These are phyloP conservation scores for Claviceps quebecensis DNA, from an alignment of 2,329 filamentous ascomycete species.

Conservation along the genomic window DNA sequence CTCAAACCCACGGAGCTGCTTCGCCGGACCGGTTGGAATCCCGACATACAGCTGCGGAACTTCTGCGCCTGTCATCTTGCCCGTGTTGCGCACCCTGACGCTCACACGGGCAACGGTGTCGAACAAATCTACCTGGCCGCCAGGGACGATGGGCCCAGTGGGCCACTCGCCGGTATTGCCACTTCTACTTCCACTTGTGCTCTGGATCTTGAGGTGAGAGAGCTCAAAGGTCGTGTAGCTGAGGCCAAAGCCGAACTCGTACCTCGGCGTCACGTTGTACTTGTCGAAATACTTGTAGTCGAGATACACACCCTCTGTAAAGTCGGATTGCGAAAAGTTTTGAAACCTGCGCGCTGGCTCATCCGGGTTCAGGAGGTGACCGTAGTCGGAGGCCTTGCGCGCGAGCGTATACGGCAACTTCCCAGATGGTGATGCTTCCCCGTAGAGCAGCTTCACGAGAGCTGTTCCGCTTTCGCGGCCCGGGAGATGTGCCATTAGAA, in stretches of 20 bases:
- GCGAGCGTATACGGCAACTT: constrained; percentile 50
- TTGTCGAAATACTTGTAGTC: constrained; percentile 43
- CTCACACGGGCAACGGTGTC: constrained; percentile 27
- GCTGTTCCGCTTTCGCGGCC: constrained; percentile 48
- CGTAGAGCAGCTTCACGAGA: constrained; percentile 42
- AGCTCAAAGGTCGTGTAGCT: constrained; percentile 41
- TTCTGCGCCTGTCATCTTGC: constrained; percentile 28
- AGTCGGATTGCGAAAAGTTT: constrained; percentile 36
- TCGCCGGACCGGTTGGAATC: constrained; percentile 32
- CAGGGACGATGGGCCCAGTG: constrained; percentile 24
- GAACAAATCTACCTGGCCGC: constrained; percentile 34
- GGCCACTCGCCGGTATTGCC: constrained; percentile 22
- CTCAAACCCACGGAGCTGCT: constrained; percentile 53
- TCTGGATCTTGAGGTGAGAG: constrained; percentile 24
- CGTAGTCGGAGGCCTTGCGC: constrained; percentile 41
- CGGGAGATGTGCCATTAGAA: constrained; percentile 50
- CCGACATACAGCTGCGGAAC: constrained; percentile 35
- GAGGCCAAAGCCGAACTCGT: constrained; percentile 42
- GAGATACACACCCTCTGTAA: constrained; percentile 35
- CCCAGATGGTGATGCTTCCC: constrained; percentile 40
- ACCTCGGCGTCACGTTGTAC: constrained; percentile 32
- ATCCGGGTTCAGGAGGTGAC: constrained; percentile 25
- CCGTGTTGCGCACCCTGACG: constrained; percentile 28
- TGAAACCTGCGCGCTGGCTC: constrained; percentile 35
- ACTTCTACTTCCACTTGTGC: too few relatives aligned